Evolutionary conservation across 2,329 filamentous ascomycete genomes (phyloP), one percentile per base, ranked within the genome.

Genomic region (Aureobasidium mangrovei): DNA sequence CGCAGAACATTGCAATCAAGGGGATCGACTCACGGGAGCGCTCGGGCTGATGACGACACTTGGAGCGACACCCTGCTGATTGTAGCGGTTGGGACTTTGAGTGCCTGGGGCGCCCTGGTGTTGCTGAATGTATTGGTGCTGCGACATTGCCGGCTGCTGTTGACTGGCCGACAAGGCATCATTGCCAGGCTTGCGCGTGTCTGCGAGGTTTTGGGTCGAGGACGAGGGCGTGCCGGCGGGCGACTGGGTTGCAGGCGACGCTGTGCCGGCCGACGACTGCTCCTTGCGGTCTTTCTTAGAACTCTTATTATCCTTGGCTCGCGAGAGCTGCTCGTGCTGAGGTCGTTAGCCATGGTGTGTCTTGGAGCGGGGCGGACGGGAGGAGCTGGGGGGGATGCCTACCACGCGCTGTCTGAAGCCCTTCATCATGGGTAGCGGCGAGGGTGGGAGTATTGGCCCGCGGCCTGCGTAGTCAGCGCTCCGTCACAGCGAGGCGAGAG

Each of bases 341-440:
- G 54, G 26, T 24, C 47, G 48, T 56, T 45, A 56, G 54, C 54
- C 46, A 53, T 43, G 28, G 26, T 49, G 32, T 24, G 27, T 36
- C 35, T 53, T 18, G 29, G 27, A 9, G 3, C 1, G 63, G 2
- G 53, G 69, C 66, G 67, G 63, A 73, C 80, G 74, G 80, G 74
- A 69, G 32, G 28, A 39, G 27, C 12, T 31, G 33, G 29, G 40
- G 40, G 49, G 40, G 56, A 58, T 61, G 83, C 88, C 80, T 83
- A 95, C 90, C 79, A 96, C 90, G 86, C 88, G 88, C 79, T 95
- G 89, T 75, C 90, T 87, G 74, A 97, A 95, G 72, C 89, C 87
- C 78, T 95, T 96, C 91, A 97, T 96, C 74, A 58, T 67, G 60
- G 53, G 48, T 57, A 53, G 46, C 55, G 24, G 38, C 18, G 24